Base-by-base conservation (phyloP, 2,329 filamentous ascomycete genomes). In the Ceratocystis variospora region DNA sequence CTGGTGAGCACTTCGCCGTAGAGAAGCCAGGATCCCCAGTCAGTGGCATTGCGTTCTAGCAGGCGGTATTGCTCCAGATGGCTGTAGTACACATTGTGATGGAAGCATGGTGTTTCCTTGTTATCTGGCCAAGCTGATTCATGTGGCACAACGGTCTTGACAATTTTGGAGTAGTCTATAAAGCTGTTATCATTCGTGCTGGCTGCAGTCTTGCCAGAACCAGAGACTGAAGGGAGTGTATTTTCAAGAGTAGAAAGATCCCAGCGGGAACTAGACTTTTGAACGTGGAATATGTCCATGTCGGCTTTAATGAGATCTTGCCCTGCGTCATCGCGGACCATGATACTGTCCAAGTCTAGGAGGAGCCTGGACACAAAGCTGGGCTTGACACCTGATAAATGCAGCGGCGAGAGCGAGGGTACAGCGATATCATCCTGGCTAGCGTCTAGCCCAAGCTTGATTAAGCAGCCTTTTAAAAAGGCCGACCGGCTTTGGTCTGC, bases 1-100 rank as follows among this genome's bases (percentile, higher is more conserved):
- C 90, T 96, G 2, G 93, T 96, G 17, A 96, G 81, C 5, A 96
- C 90, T 74, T 96, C 90, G 64, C 88, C 92, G 72, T 97, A 97
- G 69, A 97, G 79, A 2, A 99, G 75, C 63, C 83, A 78, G 63
- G 86, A 83, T 3, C 94, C 94, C 79, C 95, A 97, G 28, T 83
- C 77, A 0, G 84, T 81, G 59, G 83, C 81, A 1, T 81, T 79
- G 28, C 33, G 37, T 61, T 82, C 80, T 4, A 73, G 74, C 33
- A 71, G 70, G 64, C 88, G 84, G 72, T 91, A 95, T 31, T 83
- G 77, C 28, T 78, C 76, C 8, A 97, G 79, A 68, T 87, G 87
- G 3, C 83, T 79, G 74, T 87, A 97, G 75, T 86, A 97, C 1
- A 86, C 79, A 66, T 86, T 78, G 72, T 96, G 91, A 71, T 95